Evolutionary conservation across 1,284 basidiomycete species (phyloP).

Genomic region (Pascua guehoae): DNA sequence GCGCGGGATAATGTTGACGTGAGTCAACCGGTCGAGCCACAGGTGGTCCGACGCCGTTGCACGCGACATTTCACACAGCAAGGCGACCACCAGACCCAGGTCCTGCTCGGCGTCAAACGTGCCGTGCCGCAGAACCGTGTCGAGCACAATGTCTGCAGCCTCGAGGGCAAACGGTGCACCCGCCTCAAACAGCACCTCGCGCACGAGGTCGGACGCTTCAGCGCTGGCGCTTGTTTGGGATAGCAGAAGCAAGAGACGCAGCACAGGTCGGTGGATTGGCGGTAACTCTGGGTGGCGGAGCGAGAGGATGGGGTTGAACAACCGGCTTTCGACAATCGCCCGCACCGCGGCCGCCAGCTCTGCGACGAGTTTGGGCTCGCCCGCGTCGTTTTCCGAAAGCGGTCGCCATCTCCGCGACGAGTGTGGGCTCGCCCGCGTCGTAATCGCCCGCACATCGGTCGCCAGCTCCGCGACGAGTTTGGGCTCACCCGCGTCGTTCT

Average conservation of each 20-base stretch:
- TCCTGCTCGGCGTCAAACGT: conserved; percentile 16
- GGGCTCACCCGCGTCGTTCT: conserved; percentile 52
- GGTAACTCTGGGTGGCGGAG: conserved; percentile 64
- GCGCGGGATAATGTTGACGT: conserved; percentile 71
- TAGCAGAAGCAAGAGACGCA: conserved; percentile 76
- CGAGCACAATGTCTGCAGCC: conserved; percentile 38
- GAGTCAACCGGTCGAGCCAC: conserved; percentile 78
- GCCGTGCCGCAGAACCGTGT: conserved; percentile 19
- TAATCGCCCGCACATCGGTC: conserved; percentile 61
- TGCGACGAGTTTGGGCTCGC: conserved; percentile 31
- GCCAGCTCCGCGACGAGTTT: conserved; percentile 56
- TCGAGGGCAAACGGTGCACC: conserved; percentile 35
- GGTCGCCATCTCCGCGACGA: too few species aligned
- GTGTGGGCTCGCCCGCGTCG: too few species aligned
- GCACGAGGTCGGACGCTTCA: conserved; percentile 10
- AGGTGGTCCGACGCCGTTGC: conserved; percentile 11
- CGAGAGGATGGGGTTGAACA: conserved; percentile 70
- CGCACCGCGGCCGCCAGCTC: conserved; percentile 64
- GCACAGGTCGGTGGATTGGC: conserved; percentile 73
- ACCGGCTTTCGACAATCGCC: conserved; percentile 65
- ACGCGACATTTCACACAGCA: conserved; percentile 36
- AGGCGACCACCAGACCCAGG: conserved; percentile 35
- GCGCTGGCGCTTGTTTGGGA: conserved; percentile 14
- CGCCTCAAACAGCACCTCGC: conserved; percentile 28
- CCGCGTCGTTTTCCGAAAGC: conserved; percentile 56